These are phyloP conservation scores for Colletotrichum phormii DNA, from an alignment of 2,329 filamentous ascomycete genomes.

Conservation along the genomic window DNA sequence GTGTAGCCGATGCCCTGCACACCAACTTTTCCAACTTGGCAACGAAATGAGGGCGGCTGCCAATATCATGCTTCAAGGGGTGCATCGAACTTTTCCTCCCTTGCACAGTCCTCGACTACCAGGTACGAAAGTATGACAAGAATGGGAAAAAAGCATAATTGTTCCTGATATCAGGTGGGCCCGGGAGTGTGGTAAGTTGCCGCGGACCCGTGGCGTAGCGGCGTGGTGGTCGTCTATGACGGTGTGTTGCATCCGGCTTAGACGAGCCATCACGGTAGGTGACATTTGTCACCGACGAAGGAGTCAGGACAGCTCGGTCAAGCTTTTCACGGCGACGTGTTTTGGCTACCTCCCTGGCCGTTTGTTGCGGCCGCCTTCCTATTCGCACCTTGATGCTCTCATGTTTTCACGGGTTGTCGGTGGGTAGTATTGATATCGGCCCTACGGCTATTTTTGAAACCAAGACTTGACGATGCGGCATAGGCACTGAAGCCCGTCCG, in stretches of 20 bases:
- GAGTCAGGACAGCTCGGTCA: background rate
- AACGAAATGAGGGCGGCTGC: background rate
- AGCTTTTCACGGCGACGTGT: background rate
- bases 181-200: conserved; percentile 7
- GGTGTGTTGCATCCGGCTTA: background rate
- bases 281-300: background rate
- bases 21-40: background rate
- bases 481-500: background rate
- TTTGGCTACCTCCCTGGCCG: background rate
- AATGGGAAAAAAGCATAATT: background rate
- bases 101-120: background rate
- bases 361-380: background rate
- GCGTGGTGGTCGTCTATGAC: conserved; percentile 8
- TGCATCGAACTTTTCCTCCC: background rate
- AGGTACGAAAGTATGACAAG: background rate
- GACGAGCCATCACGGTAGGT: background rate
- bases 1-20: background rate
- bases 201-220: background rate
- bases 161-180: conserved; percentile 3
- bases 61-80: background rate
- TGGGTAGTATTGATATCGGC: background rate
- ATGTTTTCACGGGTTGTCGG: background rate
- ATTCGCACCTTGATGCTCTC: background rate
- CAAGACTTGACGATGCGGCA: background rate
- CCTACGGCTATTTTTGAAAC: background rate